These are phyloP conservation scores for Lasiosphaeriaceae sp. DNA, from an alignment of 495 filamentous ascomycete species.

Conservation along the genomic window DNA sequence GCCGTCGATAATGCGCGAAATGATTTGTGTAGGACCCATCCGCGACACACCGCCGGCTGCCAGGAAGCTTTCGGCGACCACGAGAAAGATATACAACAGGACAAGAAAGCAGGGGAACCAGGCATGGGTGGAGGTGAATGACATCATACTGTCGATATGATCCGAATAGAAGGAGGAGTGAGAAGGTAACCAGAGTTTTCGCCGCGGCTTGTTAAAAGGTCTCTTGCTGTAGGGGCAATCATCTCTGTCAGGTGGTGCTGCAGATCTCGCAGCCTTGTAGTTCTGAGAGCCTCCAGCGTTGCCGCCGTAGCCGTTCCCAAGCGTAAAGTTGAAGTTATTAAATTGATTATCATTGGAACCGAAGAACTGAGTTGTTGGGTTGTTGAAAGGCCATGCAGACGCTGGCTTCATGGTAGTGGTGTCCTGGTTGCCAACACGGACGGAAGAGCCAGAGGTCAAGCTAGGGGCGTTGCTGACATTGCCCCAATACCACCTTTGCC, in stretches of 20 bases:
- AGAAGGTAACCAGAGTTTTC: too few species aligned
- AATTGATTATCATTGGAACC: neutral
- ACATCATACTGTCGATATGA: neutral
- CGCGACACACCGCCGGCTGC: neutral
- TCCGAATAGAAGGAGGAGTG: neutral
- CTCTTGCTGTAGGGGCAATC: too few species aligned
- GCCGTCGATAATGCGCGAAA: neutral
- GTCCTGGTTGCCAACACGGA: slow-evolving; percentile 6
- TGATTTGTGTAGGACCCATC: neutral
- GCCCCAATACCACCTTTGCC: slow-evolving; percentile 9
- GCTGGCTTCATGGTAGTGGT: neutral
- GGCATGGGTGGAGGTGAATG: neutral
- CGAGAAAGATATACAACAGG: neutral
- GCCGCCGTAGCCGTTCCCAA: too few species aligned
- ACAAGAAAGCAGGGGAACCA: neutral
- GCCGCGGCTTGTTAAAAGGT: too few species aligned
- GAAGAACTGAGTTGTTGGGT: neutral
- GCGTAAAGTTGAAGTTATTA: too few species aligned
- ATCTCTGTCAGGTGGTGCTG: too few species aligned
- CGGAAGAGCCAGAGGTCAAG: neutral
- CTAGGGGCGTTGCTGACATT: neutral
- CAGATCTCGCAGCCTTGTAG: too few species aligned
- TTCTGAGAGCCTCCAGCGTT: too few species aligned
- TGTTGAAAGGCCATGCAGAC: neutral
- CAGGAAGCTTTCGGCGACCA: neutral